phyloP scores from a whole-genome alignment of 2,329 filamentous ascomycete genomes.

The Aureobasidium namibiae region DNA sequence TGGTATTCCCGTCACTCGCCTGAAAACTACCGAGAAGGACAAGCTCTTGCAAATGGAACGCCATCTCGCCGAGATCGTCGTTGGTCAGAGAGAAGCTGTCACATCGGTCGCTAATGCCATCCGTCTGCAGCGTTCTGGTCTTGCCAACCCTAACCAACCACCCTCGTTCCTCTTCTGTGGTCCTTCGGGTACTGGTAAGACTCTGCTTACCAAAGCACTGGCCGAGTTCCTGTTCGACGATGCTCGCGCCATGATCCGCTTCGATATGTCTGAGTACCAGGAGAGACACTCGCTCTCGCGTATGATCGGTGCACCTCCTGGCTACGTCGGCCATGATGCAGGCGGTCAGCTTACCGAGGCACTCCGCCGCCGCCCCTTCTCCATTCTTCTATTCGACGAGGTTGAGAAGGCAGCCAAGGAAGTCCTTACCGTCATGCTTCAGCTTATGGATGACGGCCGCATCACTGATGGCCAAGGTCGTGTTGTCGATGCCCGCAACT shows the following conservation, averaged over 20 bases:
- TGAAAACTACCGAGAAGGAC: slow-evolving; percentile 94
- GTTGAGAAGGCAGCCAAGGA: slow-evolving; percentile 99
- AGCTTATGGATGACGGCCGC: slow-evolving; percentile 97
- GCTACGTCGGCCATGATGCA: slow-evolving; percentile 93
- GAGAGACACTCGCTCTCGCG: slow-evolving; percentile 90
- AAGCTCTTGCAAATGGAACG: slow-evolving; percentile 98
- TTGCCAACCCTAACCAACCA: slow-evolving; percentile 91
- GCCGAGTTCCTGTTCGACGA: slow-evolving; percentile 98
- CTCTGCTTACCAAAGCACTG: slow-evolving; percentile 88
- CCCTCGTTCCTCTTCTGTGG: slow-evolving; percentile 98
- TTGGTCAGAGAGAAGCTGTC: slow-evolving; percentile 92
- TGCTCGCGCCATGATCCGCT: slow-evolving; percentile 92
- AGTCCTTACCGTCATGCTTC: slow-evolving; percentile 90
- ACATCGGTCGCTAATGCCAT: slow-evolving; percentile 92
- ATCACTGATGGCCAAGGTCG: slow-evolving; percentile 97
- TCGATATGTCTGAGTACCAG: slow-evolving; percentile 99
- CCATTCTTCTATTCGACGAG: slow-evolving; percentile 94
- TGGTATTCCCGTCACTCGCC: slow-evolving; percentile 90
- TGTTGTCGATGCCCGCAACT: slow-evolving; percentile 91
- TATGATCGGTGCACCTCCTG: slow-evolving; percentile 96
- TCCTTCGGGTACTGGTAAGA: slow-evolving; percentile 97
- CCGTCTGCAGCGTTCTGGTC: slow-evolving; percentile 84
- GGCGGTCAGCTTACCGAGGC: slow-evolving; percentile 94
- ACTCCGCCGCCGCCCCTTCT: slow-evolving; percentile 89
- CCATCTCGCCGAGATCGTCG: slow-evolving; percentile 71